Evolutionary conservation across 2,329 filamentous ascomycete genomes (phyloP), one percentile per base, ranked within the genome.

Genomic region (Aspergillus sp.): DNA sequence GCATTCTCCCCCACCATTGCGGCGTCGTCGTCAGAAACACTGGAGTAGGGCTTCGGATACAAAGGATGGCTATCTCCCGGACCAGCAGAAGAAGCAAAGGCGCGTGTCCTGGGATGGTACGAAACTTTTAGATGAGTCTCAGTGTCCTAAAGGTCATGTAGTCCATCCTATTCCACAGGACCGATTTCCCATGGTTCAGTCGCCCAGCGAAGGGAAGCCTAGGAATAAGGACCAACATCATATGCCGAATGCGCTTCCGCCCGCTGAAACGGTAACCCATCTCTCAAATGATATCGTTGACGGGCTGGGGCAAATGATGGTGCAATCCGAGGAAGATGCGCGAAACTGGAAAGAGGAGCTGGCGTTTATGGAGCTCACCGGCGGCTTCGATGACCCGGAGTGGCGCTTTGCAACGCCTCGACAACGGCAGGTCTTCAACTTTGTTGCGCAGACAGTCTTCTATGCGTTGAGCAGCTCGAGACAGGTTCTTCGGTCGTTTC

Each of bases 381-480:
- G 60, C 7, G 56, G 47, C 25, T 54, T 55, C 25, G 58, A 63
- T 7, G 50, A 54, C 16, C 51, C 52, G 4, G 53, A 60, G 16
- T 62, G 58, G 57, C 45, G 41, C 26, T 57, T 52, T 44, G 57
- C 60, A 27, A 58, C 58, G n/a, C 34, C 39, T 24, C 46, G 47
- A 4, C 60, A 64, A 35, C 55, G 56, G 12, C 43, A 55, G 26
- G 52, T 47, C 11, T 63, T 60, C 31, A 48, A 58, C 4, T 67
- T 66, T 37, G 38, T 66, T 31, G 51, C 55, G 5, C 66, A 68
- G 38, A 67, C 63, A 33, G 51, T 66, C 1, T 62, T 58, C 36
- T 68, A 60, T 38, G 53, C 61, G 10, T 39, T 69, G 27, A 58
- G 64, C 39, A 58, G 49, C 32, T 53, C 60, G 14, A 52, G 43